phyloP scores from a whole-genome alignment of 208 protist species.

The Crithidia mellificae region DNA sequence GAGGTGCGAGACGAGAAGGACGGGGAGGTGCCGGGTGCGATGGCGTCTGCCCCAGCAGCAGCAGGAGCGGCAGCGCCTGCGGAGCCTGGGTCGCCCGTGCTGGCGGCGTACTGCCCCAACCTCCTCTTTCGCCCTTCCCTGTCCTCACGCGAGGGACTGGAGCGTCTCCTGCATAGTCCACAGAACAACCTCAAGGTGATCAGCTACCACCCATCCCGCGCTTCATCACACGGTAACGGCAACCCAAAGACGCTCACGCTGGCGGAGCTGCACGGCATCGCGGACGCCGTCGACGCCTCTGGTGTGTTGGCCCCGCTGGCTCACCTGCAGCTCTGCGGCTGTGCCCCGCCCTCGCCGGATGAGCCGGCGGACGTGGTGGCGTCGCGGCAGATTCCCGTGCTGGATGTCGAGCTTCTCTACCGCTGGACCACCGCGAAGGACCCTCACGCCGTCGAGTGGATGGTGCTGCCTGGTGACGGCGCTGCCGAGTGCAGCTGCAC shows the following conservation, averaged over 20 bases:
- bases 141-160: slow-evolving; percentile 38
- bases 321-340: slow-evolving; percentile 60
- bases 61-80: not conserved
- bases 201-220: slow-evolving; percentile 24
- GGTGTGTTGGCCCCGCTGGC: slow-evolving; percentile 40
- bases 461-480: slow-evolving; percentile 26
- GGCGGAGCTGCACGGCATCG: slow-evolving; percentile 35
- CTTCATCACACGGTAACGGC: slow-evolving; percentile 5
- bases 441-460: slow-evolving; percentile 40
- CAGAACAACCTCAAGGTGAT: slow-evolving; percentile 56
- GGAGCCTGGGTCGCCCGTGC: too few relatives aligned
- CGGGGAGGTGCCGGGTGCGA: not conserved
- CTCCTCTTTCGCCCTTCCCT: slow-evolving; percentile 36
- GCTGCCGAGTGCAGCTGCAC: slow-evolving; percentile 24
- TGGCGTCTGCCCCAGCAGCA: not conserved
- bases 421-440: slow-evolving; percentile 50
- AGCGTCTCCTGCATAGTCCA: slow-evolving; percentile 29
- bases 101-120: slow-evolving; percentile 68
- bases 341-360: slow-evolving; percentile 6
- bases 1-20: slow-evolving; percentile 7
- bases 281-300: slow-evolving; percentile 48
- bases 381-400: slow-evolving; percentile 24
- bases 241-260: slow-evolving; percentile 15
- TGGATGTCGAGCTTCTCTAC: slow-evolving; percentile 69
- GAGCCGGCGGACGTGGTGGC: slow-evolving; percentile 6